phyloP scores from a whole-genome alignment of 331 rosid species.

The Malus hybrid region DNA sequence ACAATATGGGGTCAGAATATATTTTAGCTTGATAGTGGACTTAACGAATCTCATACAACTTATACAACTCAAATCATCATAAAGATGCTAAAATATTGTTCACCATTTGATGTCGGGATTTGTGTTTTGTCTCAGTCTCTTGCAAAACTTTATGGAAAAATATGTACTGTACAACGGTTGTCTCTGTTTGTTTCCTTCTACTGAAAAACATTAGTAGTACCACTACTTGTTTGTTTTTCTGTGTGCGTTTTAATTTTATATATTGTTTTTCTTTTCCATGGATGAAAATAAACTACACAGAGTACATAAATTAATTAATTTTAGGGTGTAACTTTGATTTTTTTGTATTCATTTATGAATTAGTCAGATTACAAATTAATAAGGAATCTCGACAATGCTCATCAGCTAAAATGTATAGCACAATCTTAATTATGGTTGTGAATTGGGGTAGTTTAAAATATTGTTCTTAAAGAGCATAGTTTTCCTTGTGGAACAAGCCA shows the following conservation, averaged over 20 bases:
- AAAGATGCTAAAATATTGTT: not conserved
- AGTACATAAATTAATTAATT: not conserved
- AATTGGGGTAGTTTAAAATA: not conserved
- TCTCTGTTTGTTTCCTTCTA: not conserved
- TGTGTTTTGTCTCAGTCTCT: constrained; percentile 6
- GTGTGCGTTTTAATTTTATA: not conserved
- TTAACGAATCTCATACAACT: not conserved
- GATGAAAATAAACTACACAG: not conserved
- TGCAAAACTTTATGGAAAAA: not conserved
- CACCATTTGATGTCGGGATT: constrained; percentile 2
- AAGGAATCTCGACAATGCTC: not conserved
- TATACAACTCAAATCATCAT: not conserved
- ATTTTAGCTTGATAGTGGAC: constrained; percentile 1
- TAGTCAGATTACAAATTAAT: too few relatives aligned
- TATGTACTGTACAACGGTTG: not conserved
- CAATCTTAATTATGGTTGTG: not conserved
- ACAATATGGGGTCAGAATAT: not conserved
- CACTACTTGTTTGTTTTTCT: not conserved
- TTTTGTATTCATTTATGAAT: too few relatives aligned
- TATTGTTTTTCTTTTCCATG: not conserved
- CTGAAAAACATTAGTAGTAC: too few relatives aligned
- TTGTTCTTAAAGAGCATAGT: not conserved
- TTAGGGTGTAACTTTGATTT: not conserved
- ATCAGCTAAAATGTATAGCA: not conserved
- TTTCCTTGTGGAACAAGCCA: constrained; percentile 5